Evolutionary conservation across 805 yeast genomes (phyloP).

Genomic region (Lachancea cidri): DNA sequence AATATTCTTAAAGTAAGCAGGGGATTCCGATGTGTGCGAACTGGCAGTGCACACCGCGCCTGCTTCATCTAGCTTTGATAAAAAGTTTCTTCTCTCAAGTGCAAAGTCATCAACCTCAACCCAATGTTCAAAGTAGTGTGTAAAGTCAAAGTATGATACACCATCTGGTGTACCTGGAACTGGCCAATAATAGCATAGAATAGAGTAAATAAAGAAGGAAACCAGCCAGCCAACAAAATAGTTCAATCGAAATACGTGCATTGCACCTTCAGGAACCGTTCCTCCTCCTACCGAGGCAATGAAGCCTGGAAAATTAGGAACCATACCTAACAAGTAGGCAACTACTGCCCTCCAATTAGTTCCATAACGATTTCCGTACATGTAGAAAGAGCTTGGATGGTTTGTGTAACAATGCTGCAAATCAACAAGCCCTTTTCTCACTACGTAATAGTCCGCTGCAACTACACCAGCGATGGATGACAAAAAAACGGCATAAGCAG

Average conservation of each 20-base stretch:
- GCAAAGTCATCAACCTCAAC: conserved; percentile 60
- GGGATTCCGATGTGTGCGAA: background rate
- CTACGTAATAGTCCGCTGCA: conserved; percentile 49
- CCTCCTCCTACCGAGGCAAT: conserved; percentile 48
- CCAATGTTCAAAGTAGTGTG: conserved; percentile 52
- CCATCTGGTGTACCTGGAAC: conserved; percentile 40
- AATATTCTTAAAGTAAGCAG: background rate
- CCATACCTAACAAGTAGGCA: conserved; percentile 46
- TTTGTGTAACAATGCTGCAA: conserved; percentile 57
- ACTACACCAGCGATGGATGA: conserved; percentile 77
- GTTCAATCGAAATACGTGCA: conserved; percentile 63
- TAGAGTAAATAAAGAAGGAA: conserved; percentile 51
- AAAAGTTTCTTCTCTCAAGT: conserved; percentile 20
- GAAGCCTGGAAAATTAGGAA: conserved; percentile 37
- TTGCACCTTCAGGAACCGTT: conserved; percentile 74
- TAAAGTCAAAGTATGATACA: conserved; percentile 22
- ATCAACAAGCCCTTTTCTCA: conserved; percentile 61
- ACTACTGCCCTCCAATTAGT: conserved; percentile 73
- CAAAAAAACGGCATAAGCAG: conserved; percentile 73
- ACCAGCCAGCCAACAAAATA: conserved; percentile 70
- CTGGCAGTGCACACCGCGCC: background rate
- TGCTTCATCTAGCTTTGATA: background rate
- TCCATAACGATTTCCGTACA: conserved; percentile 52
- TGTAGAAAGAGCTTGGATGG: conserved; percentile 32
- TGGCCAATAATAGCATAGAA: conserved; percentile 50